Conservation (phyloP, 176 grass and related monocot genomes). For the Oropetium thomaeum region DNA sequence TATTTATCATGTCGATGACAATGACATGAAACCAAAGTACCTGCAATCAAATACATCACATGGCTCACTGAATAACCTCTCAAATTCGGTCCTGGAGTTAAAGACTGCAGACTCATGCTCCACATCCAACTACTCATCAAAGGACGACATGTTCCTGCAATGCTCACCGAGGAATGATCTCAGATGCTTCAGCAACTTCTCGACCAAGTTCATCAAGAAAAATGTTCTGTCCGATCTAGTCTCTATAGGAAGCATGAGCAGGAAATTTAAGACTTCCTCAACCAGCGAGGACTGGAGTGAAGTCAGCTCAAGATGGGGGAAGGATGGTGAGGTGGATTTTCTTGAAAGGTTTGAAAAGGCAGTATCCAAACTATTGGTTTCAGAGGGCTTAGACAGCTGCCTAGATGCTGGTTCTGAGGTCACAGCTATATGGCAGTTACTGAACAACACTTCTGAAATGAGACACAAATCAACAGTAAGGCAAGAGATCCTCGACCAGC, state of each 20-base stretch:
- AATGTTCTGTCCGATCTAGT: slow-evolving; percentile 57
- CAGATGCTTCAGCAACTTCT: slow-evolving; percentile 94
- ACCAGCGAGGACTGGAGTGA: slow-evolving; percentile 74
- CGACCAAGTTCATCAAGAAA: slow-evolving; percentile 64
- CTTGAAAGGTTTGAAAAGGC: slow-evolving; percentile 81
- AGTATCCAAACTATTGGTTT: slow-evolving; percentile 59
- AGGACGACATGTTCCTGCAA: slow-evolving; percentile 41
- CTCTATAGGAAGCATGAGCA: slow-evolving; percentile 66
- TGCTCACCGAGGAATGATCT: slow-evolving; percentile 56
- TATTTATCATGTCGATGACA: slow-evolving; percentile 30
- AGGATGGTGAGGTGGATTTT: slow-evolving; percentile 66
- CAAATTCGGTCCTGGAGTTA: slow-evolving; percentile 58
- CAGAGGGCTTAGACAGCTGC: slow-evolving; percentile 47
- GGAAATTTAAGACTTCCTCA: slow-evolving; percentile 55
- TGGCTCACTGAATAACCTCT: slow-evolving; percentile 55
- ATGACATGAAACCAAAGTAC: slow-evolving; percentile 34
- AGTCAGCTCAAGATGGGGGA: slow-evolving; percentile 53
- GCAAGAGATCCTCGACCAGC: slow-evolving; percentile 84
- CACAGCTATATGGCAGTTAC: slow-evolving; percentile 76
- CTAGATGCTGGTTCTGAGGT: slow-evolving; percentile 72
- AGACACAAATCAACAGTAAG: slow-evolving; percentile 52
- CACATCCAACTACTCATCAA: slow-evolving; percentile 31
- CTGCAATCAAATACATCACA: slow-evolving; percentile 57
- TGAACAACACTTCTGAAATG: slow-evolving; percentile 57
- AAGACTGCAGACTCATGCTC: slow-evolving; percentile 42